These are phyloP conservation scores for Endothia cerciana DNA, from an alignment of 2,329 filamentous ascomycete genomes.

Conservation along the genomic window DNA sequence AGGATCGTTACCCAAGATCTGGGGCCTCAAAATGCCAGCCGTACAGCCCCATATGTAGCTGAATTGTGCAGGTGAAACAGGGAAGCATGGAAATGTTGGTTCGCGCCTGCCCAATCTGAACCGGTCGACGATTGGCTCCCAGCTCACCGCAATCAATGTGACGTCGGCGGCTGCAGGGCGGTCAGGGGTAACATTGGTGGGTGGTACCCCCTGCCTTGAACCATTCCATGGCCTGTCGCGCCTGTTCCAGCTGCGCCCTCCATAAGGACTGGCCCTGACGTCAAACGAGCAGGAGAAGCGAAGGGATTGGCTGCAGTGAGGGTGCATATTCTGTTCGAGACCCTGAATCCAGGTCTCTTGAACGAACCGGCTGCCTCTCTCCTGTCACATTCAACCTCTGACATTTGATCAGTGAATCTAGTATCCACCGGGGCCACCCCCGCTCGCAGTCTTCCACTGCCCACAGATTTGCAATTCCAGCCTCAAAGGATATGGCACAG, in stretches of 20 bases:
- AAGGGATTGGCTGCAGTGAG: no score
- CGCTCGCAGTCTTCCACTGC: neutral
- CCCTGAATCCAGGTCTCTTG: neutral
- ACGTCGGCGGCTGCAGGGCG: constrained; percentile 24
- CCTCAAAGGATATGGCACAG: neutral
- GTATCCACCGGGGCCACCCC: neutral
- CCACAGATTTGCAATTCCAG: neutral
- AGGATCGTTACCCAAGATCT: no score
- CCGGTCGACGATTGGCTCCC: constrained; percentile 15
- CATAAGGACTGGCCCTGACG: constrained; percentile 2
- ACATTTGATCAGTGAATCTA: no score
- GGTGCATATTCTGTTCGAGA: neutral
- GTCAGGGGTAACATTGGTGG: constrained; percentile 5
- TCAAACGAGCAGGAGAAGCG: no score
- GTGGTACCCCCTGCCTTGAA: neutral
- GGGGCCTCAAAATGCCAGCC: neutral
- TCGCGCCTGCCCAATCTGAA: constrained; percentile 12
- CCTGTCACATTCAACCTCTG: neutral
- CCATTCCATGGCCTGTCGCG: neutral
- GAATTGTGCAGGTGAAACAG: constrained; percentile 8
- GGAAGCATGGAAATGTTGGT: constrained; percentile 4
- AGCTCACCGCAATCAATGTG: constrained; percentile 14
- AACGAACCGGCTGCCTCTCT: neutral
- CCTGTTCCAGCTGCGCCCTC: neutral
- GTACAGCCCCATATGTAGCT: no score